phyloP scores from a whole-genome alignment of 441 rosid species.

The Heliophila coronopifolia region DNA sequence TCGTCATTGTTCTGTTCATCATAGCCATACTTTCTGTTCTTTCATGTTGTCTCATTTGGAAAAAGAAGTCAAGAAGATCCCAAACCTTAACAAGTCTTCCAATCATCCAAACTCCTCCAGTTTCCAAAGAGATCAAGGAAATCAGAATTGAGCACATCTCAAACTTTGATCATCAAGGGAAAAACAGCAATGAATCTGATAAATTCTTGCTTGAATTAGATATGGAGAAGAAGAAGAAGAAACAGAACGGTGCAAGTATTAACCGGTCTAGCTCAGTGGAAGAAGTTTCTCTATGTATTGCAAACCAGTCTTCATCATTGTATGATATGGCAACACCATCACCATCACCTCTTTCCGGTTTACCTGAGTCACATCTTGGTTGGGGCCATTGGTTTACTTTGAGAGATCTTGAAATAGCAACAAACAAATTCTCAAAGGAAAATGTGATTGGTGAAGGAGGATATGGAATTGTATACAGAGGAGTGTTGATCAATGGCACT shows the following conservation, averaged over 20 bases:
- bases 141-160: slow-evolving; percentile 68
- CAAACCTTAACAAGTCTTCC: slow-evolving; percentile 47
- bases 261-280: slow-evolving; percentile 54
- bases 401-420: slow-evolving; percentile 90
- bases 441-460: slow-evolving; percentile 93
- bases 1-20: slow-evolving; percentile 57
- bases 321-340: slow-evolving; percentile 36
- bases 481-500: slow-evolving; percentile 65
- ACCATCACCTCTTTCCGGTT: slow-evolving; percentile 54
- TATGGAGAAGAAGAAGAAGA: slow-evolving; percentile 46
- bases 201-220: slow-evolving; percentile 61
- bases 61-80: slow-evolving; percentile 57
- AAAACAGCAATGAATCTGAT: slow-evolving; percentile 56
- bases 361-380: slow-evolving; percentile 64
- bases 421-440: slow-evolving; percentile 76
- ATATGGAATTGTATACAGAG: slow-evolving; percentile 81
- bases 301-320: slow-evolving; percentile 25
- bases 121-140: slow-evolving; percentile 91
- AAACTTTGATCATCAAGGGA: slow-evolving; percentile 58
- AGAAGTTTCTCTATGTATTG: slow-evolving; percentile 17
- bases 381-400: slow-evolving; percentile 99
- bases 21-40: slow-evolving; percentile 54
- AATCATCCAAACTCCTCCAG: slow-evolving; percentile 56
- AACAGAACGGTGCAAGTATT: slow-evolving; percentile 55
- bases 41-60: slow-evolving; percentile 50